Base-by-base conservation (phyloP, 305 asterid species). In the Plantago coronopus region DNA sequence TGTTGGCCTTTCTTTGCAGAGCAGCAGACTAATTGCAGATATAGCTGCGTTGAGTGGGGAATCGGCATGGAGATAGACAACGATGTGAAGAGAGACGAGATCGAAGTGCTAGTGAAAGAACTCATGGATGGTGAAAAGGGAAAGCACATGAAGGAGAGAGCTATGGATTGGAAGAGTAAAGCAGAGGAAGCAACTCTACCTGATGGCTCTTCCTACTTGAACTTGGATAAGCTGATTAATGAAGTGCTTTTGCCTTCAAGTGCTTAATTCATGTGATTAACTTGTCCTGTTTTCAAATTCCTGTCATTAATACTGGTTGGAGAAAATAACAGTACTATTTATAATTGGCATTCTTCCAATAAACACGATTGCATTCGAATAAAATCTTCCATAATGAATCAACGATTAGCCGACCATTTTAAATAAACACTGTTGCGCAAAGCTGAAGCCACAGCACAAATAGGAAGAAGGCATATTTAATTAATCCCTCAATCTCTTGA, bases 1-100 rank as follows among this genome's bases (percentile, higher is more conserved):
- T 75, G 76, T 11, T 75, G 79, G 74, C 79, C 79, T 0, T 75
- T 70, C 37, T 71, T 71, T 44, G 54, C 69, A 0, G 64, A 65
- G 19, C 70, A 65, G 4, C 70, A 57, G 15, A 65, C 70, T 2
- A 65, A 57, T 20, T 65, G 70, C 38, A 34, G 64, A 19, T 65
- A 31, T 13, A n/a, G 27, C 12, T 65, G 70, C 19, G 51, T 37
- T 6, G 59, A 65, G 25, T 57, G 64, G 70, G 64, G 13, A 21
- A 56, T 47, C 0, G 64, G 70, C 3, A 65, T 56, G 70, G 70
- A 65, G 21, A 56, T 65, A 6, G 59, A 58, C 21, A 58, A 17
- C 6, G 49, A 65, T 29, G 69, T 56, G 69, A 65, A 55, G 40
- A 22, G 63, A 2, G 69, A 56, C 3, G 63, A 20, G 15, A 63